phyloP scores from a whole-genome alignment of 768 basidiomycete genomes.

The Xanthoconium stramineum region DNA sequence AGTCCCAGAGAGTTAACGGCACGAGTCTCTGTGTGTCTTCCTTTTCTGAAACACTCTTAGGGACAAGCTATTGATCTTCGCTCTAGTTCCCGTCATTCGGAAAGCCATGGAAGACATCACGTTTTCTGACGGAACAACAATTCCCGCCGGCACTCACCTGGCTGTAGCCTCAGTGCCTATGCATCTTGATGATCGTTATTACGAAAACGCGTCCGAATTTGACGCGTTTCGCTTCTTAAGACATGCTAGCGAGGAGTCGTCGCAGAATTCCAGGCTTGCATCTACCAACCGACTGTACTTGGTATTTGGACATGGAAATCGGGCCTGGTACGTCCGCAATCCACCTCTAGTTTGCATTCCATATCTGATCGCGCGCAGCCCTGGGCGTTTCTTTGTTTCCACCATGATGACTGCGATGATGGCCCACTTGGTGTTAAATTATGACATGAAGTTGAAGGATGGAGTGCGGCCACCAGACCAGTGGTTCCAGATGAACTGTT shows the following conservation, averaged over 20 bases:
- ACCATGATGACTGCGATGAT: constrained; percentile 39
- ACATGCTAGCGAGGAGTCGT: constrained; percentile 20
- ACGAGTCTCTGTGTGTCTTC: constrained; percentile 31
- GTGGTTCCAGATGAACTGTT: constrained; percentile 35
- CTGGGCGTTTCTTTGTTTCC: constrained; percentile 42
- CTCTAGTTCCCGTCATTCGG: constrained; percentile 30
- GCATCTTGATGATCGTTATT: constrained; percentile 41
- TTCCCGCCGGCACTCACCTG: constrained; percentile 40
- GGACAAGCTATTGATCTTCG: constrained; percentile 3
- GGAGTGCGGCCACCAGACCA: constrained; percentile 34
- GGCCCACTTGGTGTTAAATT: constrained; percentile 39
- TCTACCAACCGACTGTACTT: constrained; percentile 33
- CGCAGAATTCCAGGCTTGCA: constrained; percentile 27
- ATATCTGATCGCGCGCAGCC: constrained; percentile 25
- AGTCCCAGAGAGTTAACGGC: constrained; percentile 36
- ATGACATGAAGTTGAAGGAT: constrained; percentile 38
- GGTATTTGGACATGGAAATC: constrained; percentile 34
- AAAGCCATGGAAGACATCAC: constrained; percentile 33
- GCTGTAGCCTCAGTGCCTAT: constrained; percentile 30
- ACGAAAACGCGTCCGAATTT: constrained; percentile 41
- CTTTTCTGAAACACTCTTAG: neutral
- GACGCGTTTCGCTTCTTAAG: constrained; percentile 40
- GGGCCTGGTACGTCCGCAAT: constrained; percentile 32
- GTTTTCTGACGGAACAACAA: constrained; percentile 34
- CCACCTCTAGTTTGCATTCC: neutral